Evolutionary conservation across 2,329 filamentous ascomycete species (phyloP).

Genomic region (Hawksworthiomyces lignivorus): DNA sequence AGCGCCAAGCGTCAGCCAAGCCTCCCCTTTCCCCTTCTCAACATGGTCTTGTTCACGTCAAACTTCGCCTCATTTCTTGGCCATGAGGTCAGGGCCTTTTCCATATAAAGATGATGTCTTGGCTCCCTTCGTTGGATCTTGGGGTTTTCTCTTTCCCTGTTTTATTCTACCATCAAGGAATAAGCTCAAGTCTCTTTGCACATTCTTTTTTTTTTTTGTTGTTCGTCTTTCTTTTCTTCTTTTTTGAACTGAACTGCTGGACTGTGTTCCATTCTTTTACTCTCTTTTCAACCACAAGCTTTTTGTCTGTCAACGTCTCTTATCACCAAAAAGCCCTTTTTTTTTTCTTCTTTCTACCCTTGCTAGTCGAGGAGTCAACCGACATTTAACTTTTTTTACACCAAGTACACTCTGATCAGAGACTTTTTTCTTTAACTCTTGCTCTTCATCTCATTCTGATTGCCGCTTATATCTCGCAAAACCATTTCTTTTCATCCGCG

Average conservation of each 20-base stretch:
- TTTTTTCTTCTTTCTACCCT: constrained; percentile 17
- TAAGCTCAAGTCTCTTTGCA: constrained; percentile 21
- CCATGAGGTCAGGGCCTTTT: no score
- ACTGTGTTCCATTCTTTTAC: constrained; percentile 43
- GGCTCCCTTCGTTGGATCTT: no score
- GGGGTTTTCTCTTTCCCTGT: constrained; percentile 19
- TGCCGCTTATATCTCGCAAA: not conserved
- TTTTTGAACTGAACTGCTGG: constrained; percentile 34
- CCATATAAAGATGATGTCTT: constrained; percentile 21
- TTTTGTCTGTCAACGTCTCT: constrained; percentile 22
- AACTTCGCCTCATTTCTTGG: no score
- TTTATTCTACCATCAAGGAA: constrained; percentile 20
- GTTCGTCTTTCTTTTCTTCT: constrained; percentile 19
- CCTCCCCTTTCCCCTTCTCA: constrained; percentile 20
- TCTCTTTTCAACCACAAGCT: no score
- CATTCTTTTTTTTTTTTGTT: constrained; percentile 15
- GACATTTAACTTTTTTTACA: constrained; percentile 4
- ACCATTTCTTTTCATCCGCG: no score
- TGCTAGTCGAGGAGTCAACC: constrained; percentile 18
- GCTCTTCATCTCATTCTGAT: constrained; percentile 7
- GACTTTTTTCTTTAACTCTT: constrained; percentile 9
- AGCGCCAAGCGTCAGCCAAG: no score
- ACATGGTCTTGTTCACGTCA: no score
- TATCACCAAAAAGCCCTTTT: constrained; percentile 26
- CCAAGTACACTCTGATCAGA: no score